Conservation (phyloP, 78 protist genomes). For the Neovahlkampfia damariscottae region DNA sequence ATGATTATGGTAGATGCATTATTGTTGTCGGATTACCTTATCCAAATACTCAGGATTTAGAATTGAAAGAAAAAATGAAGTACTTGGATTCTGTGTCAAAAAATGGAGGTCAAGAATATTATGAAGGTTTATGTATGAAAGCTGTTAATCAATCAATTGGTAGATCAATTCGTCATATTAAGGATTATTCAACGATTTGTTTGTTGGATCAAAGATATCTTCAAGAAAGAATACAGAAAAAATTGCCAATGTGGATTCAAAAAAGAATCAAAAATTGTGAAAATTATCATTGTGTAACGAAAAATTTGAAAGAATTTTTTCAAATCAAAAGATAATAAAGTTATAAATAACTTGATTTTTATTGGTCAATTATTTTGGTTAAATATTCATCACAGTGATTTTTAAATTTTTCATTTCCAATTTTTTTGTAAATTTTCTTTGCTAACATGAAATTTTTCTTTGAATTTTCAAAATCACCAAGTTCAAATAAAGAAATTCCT, state of each 20-base stretch:
- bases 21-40: slow-evolving; percentile 70
- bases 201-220: slow-evolving; percentile 44
- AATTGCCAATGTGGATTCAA: slow-evolving; percentile 18
- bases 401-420: no score
- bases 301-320: no score
- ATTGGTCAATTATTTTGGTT: no score
- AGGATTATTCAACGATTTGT: slow-evolving; percentile 59
- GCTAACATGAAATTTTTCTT: no score
- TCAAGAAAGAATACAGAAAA: background rate
- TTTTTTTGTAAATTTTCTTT: no score
- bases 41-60: slow-evolving; percentile 38
- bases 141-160: slow-evolving; percentile 82
- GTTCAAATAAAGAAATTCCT: no score
- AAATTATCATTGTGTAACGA: no score
- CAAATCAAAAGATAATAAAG: no score
- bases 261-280: no score
- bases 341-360: no score
- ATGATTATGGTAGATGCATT: slow-evolving; percentile 35
- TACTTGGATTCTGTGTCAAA: background rate
- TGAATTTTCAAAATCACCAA: no score
- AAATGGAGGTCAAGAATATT: slow-evolving; percentile 24
- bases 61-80: slow-evolving; percentile 29
- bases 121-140: slow-evolving; percentile 58
- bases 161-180: slow-evolving; percentile 57
- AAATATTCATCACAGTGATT: no score